Evolutionary conservation across 306 rosid species (phyloP), one percentile per base, ranked within the genome.

Genomic region (Erythrophleum fordii): DNA sequence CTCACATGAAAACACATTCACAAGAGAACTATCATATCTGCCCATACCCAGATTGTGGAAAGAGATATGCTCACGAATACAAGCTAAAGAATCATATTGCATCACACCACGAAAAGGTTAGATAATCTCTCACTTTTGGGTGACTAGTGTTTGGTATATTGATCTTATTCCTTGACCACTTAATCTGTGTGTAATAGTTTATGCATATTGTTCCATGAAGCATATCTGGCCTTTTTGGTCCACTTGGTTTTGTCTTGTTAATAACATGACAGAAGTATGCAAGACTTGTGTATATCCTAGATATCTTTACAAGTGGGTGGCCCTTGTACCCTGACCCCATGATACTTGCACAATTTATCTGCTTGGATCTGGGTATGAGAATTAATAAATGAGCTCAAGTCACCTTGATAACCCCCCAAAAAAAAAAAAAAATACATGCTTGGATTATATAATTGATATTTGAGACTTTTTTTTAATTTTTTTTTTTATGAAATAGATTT

Each of bases 1-100:
- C 98, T 41, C 99, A 96, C 89, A 91, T 96, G 99, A 92, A 96
- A 87, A 92, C 99, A 31, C 99, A 96, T 87, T 93, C 99, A 9
- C 94, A 91, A 89, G 98, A 96, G 82, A 96, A 96, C 82, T 96
- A 96, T 84, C 98, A 93, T 80, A 86, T 93, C 23, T 96, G 98
- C 86, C 97, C 97, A 11, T 95, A 90, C 84, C 88, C 86, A 1
- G 98, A 93, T 62, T 95, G 99, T 85, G 97, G 98, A 82, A 96
- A 93, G 97, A 90, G 98, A 96, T 96, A 89, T 46, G 97, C 98
- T 39, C 98, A 96, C 8, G 98, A 96, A 80, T 96, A 96, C 91
- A 96, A 96, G 87, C 92, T 96, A n/a, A 96, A 90, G 90, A 96
- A 96, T 86, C 98, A 96, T 75, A 85, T 96, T 80, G 59, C 90